Evolutionary conservation across 202 grass and related monocot species (phyloP), one percentile per base, ranked within the genome.

Genomic region (Setaria italica): DNA sequence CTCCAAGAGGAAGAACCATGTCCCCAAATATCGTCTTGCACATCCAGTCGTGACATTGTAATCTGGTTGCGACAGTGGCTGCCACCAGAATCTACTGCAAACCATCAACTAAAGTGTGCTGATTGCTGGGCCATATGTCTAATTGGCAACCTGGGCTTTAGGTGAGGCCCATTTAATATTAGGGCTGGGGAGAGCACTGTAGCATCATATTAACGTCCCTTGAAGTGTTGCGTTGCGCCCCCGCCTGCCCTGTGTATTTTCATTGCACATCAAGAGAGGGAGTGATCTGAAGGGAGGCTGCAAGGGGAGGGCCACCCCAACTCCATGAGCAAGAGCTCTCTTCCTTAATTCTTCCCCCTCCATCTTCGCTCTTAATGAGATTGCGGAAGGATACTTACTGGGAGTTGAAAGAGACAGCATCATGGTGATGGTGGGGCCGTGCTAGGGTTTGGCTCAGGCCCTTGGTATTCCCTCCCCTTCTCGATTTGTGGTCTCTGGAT

Each of bases 71-170:
- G 9, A 39, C 33, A 20, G 32, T 17, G 9, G 11, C 35, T 29
- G 35, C 19, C 20, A 42, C 54, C n/a, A 42, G 39, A 19, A 21
- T 42, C 53, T 42, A 42, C 72, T 21, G 29, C 54, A 77, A 59
- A 59, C 17, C 39, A 41, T 57, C 55, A 77, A 60, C 20, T 43
- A 77, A 62, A 43, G 42, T 16, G 3, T 62, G 54, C 13, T 9
- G 20, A 60, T 60, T 77, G 74, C 1, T 77, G 74, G 55, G 54
- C 55, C 55, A 25, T 77, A 77, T 13, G 34, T 42, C 35, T 15
- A 77, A 77, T 56, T 17, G 20, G 20, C 41, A 6, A 77, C 6
- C 55, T 77, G 55, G 74, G 74, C 74, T 58, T 59, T 77, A 59
- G 55, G 12, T 41, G 55, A 60, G 55, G 55, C 37, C 74, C 74